Evolutionary conservation across 129 eudicot genomes (phyloP), one percentile per base, ranked within the genome.

Genomic region (Tanacetum coccineum): DNA sequence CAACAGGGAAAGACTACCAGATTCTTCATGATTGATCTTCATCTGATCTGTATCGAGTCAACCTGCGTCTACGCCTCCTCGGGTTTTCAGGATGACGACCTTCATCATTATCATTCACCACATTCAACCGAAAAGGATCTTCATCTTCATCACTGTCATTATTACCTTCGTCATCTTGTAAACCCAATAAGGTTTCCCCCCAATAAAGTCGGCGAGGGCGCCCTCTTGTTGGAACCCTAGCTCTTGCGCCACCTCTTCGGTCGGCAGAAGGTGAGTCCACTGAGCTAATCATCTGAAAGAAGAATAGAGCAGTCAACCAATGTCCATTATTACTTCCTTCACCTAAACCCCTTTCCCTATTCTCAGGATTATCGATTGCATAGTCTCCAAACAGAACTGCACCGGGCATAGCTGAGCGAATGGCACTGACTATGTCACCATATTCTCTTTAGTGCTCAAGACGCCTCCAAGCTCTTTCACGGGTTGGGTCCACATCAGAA

Each of bases 341-440:
- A 20, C 74, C 81, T 18, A 80, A 13, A 46, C 79, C 74, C 67
- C 84, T 66, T 51, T 71, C 87, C 81, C 92, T 80, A 28, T 54
- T 66, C 26, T 74, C 79, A 52, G 70, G 83, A 54, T 77, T 81
- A 30, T 91, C 97, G 21, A 91, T 83, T 17, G 84, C 90, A 55
- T 87, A 87, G 70, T 91, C 96, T 15, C 97, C 97, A 20, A 87
- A 69, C 7, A 91, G 83, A 67, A 83, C 78, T 4, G 97, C 90
- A 39, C 95, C 95, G 0, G 97, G 97, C 85, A 91, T 83, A 20
- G 97, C 94, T 50, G 97, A 83, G 52, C 85, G 86, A 39, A 92
- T 82, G 9, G 98, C 96, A 71, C 91, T 92, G 20, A 92, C 96
- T 49, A 92, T 82, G 69, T 92, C 98, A 26, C 85, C 90, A 12